phyloP scores from a whole-genome alignment of 1,284 basidiomycete species.

The Termitomyces sp. region DNA sequence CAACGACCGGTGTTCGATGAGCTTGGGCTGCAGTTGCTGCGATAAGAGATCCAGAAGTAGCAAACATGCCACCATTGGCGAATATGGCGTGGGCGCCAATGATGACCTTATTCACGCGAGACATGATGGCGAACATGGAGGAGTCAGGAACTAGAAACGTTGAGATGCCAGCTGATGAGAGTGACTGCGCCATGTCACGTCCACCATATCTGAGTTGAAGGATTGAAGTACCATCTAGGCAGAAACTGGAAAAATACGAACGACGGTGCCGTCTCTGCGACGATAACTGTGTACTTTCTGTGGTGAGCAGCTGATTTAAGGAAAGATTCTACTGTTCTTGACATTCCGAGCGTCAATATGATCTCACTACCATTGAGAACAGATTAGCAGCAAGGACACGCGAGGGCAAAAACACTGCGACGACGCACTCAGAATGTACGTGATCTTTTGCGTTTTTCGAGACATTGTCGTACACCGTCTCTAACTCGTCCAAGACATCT shows the following conservation, averaged over 20 bases:
- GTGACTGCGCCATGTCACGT: constrained; percentile 76
- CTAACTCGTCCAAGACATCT: constrained; percentile 92
- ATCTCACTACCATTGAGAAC: constrained; percentile 66
- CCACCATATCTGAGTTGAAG: constrained; percentile 67
- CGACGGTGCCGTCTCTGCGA: constrained; percentile 92
- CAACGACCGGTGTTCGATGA: constrained; percentile 91
- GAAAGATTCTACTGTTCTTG: constrained; percentile 91
- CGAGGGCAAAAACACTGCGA: not conserved
- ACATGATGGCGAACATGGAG: constrained; percentile 93
- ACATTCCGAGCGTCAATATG: constrained; percentile 93
- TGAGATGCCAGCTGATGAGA: constrained; percentile 79
- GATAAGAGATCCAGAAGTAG: constrained; percentile 79
- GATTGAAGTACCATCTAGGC: constrained; percentile 6
- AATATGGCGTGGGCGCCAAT: constrained; percentile 91
- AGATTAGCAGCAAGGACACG: not conserved
- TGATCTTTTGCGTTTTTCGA: constrained; percentile 94
- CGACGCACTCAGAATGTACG: constrained; percentile 88
- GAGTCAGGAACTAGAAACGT: constrained; percentile 95
- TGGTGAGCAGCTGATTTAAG: constrained; percentile 87
- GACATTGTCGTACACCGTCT: constrained; percentile 93
- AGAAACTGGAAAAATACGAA: constrained; percentile 35
- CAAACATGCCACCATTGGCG: constrained; percentile 94
- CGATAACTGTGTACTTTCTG: constrained; percentile 93
- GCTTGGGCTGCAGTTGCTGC: constrained; percentile 87
- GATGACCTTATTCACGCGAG: constrained; percentile 94